Base-by-base conservation (phyloP, 2,329 filamentous ascomycete species). In the Talaromyces albobiverticillius region DNA sequence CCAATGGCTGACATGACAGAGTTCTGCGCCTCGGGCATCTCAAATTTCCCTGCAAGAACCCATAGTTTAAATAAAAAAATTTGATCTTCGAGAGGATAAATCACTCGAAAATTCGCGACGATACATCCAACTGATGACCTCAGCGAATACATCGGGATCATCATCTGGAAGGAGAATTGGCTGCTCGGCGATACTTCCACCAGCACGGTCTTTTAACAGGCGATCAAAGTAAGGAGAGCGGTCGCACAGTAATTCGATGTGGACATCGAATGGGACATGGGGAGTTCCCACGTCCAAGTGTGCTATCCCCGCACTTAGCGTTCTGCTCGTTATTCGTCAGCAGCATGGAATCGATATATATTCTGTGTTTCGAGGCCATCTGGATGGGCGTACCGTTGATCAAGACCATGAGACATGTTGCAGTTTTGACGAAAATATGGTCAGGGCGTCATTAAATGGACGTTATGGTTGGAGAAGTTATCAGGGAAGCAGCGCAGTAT, bases 81-180 rank as follows among this genome's bases (percentile, higher is more conserved):
- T 22, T 18, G 31, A 29, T 47, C 42, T 31, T 43, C 11, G 16
- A 20, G n/a, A 29, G 20, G 18, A 40, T 23, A 29, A n/a, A 11
- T 18, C 34, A n/a, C 16, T 42, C 18, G 36, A 43, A 43, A 48
- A 49, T 14, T 53, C 22, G 16, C 34, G 23, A 41, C 50, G 49
- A 32, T 56, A 56, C 23, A 50, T 50, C 54, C 54, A 56, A n/a
- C 36, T 20, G 31, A 53, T 31, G 2, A 53, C 13, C 36, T 56
- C 34, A 23, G 49, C 49, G 38, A 56, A 56, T n/a, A 49, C 16
- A 34, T 47, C 34, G 7, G 54, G 22, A 36, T 56, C 54, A 25
- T 53, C 43, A 10, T 53, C 54, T 11, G 54, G 54, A n/a, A 56
- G 42, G 43, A 18, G 18, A 25, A 56, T 29, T 13, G 38, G 34